Evolutionary conservation across 148 eudicot genomes (phyloP).

Genomic region (Agrostemma githago): DNA sequence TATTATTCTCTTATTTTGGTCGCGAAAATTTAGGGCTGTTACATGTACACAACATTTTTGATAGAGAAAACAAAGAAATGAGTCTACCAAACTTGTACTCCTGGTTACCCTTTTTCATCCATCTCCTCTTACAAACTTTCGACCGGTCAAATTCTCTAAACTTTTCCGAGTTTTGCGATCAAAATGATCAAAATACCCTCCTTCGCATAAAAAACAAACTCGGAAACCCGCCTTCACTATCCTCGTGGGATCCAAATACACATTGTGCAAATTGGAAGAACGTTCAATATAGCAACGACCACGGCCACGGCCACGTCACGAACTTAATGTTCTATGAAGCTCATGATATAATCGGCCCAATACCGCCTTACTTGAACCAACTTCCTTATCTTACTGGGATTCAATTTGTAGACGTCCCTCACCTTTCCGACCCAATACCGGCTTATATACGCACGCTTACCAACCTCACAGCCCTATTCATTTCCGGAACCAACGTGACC

Average conservation of each 20-base stretch:
- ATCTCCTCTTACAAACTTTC: not conserved
- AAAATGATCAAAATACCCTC: slow-evolving; percentile 39
- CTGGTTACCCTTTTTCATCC: not conserved
- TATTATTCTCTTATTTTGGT: too few relatives aligned
- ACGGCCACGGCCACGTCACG: slow-evolving; percentile 13
- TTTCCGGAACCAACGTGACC: slow-evolving; percentile 28
- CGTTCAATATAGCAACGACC: slow-evolving; percentile 1
- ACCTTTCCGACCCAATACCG: slow-evolving; percentile 31
- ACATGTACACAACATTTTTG: too few relatives aligned
- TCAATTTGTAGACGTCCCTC: slow-evolving; percentile 23
- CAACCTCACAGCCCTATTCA: slow-evolving; percentile 12
- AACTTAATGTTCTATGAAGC: slow-evolving; percentile 17
- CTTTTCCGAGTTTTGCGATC: slow-evolving; percentile 27
- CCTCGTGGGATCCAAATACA: slow-evolving; percentile 33
- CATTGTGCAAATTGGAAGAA: slow-evolving; percentile 17
- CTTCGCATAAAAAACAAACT: slow-evolving; percentile 33
- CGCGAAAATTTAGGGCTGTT: too few relatives aligned
- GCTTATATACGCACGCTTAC: slow-evolving; percentile 20
- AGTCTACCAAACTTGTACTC: not conserved
- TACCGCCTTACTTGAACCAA: slow-evolving; percentile 9
- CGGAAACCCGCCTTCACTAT: slow-evolving; percentile 29
- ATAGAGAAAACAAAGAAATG: not conserved
- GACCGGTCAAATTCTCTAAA: slow-evolving; percentile 5
- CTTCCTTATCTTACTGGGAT: slow-evolving; percentile 25
- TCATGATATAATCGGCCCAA: not conserved